Conservation (phyloP, 1,284 basidiomycete species). For the Cerioporus squamosus region DNA sequence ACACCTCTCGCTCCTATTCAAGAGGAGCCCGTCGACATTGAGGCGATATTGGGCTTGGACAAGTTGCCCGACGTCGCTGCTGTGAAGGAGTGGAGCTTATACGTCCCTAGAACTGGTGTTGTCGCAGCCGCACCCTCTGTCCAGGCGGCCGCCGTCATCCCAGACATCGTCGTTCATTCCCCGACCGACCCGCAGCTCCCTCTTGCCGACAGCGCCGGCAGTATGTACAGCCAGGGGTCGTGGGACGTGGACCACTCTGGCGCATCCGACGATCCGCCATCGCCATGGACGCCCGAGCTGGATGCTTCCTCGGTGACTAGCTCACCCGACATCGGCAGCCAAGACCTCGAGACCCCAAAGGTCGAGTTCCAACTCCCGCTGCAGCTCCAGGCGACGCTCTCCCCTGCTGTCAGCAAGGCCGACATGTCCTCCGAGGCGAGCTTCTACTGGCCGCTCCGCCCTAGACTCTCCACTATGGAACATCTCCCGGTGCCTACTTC, state of each 20-base stretch:
- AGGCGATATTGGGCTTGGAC: slow-evolving; percentile 1
- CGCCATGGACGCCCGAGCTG: not conserved
- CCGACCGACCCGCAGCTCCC: not conserved
- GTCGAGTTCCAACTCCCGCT: not conserved
- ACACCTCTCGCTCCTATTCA: not conserved
- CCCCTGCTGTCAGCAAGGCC: not conserved
- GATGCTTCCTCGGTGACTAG: not conserved
- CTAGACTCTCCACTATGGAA: slow-evolving; percentile 1
- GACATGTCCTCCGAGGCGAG: slow-evolving; percentile 9
- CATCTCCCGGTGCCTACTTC: slow-evolving; percentile 17
- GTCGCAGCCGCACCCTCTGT: not conserved
- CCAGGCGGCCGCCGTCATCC: slow-evolving; percentile 4
- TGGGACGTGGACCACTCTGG: not conserved
- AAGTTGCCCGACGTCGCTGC: not conserved
- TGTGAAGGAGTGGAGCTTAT: slow-evolving; percentile 13
- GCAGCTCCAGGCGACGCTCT: not conserved
- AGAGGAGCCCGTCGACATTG: slow-evolving; percentile 3
- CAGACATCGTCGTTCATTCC: slow-evolving; percentile 14
- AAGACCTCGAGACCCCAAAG: slow-evolving; percentile 16
- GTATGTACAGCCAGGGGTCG: slow-evolving; percentile 13
- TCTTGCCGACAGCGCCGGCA: slow-evolving; percentile 6
- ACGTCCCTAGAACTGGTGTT: not conserved
- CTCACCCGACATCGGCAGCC: slow-evolving; percentile 9
- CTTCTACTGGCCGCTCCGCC: slow-evolving; percentile 17
- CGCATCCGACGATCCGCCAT: not conserved